Percentiles rank a stretch among this genome's conserved stretches.
phyloP scores from a whole-genome alignment of 1,284 basidiomycete genomes.

The Ganoderma sinense region DNA sequence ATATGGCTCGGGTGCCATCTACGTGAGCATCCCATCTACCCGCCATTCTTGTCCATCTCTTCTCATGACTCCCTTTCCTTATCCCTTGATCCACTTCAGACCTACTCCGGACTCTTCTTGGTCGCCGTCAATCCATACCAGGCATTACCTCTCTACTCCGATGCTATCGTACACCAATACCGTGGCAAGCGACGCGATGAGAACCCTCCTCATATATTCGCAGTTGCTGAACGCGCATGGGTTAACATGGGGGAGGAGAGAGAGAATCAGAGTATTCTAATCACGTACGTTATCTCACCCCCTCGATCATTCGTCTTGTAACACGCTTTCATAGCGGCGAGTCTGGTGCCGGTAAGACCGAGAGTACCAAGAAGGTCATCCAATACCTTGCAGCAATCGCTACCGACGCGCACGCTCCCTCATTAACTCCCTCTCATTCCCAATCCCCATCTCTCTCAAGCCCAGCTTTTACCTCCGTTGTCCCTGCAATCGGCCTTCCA shows the following conservation, averaged over 20 bases:
- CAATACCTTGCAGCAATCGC: slow-evolving; percentile 99
- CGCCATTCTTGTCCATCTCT: background rate
- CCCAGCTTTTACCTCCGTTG: slow-evolving; percentile 50
- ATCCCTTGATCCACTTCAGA: slow-evolving; percentile 54
- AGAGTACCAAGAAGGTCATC: slow-evolving; percentile 99
- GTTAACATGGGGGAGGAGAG: slow-evolving; percentile 97
- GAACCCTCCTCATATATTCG: slow-evolving; percentile 97
- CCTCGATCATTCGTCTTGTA: background rate
- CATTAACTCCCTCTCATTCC: slow-evolving; percentile 61
- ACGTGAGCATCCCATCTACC: slow-evolving; percentile 68
- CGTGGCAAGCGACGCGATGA: slow-evolving; percentile 92
- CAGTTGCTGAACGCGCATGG: slow-evolving; percentile 98
- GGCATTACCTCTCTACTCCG: slow-evolving; percentile 91
- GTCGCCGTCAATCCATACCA: slow-evolving; percentile 99
- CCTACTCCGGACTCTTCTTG: slow-evolving; percentile 95
- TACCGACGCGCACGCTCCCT: slow-evolving; percentile 73
- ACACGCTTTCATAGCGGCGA: slow-evolving; percentile 77
- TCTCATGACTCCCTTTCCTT: slow-evolving; percentile 9
- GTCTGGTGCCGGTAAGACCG: slow-evolving; percentile 99
- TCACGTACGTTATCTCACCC: slow-evolving; percentile 76
- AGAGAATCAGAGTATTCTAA: slow-evolving; percentile 97
- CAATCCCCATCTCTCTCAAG: slow-evolving; percentile 60
- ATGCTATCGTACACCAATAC: slow-evolving; percentile 93
- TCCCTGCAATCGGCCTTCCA: slow-evolving; percentile 68
- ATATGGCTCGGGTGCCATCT: slow-evolving; percentile 93